Conservation (phyloP, 805 yeast genomes). For the Candida chilensis region DNA sequence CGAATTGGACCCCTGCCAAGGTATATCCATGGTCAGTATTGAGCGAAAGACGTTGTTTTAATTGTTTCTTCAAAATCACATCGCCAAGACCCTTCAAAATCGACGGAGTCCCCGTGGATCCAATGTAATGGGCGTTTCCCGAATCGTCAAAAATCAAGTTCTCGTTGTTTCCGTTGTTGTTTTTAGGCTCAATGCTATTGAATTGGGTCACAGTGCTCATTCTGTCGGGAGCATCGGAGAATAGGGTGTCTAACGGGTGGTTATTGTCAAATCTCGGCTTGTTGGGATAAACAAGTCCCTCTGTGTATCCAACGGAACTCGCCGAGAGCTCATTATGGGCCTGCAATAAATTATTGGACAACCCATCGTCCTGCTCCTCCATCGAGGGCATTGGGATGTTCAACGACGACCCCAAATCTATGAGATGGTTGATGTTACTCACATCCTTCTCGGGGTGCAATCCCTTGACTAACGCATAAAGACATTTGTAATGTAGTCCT, state of each 20-base stretch:
- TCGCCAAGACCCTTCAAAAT: slow-evolving; percentile 32
- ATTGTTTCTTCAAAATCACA: slow-evolving; percentile 21
- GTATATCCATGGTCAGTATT: not conserved
- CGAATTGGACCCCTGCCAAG: too few relatives aligned
- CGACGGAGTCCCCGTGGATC: slow-evolving; percentile 35
- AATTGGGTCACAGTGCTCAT: too few relatives aligned
- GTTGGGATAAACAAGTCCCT: not conserved
- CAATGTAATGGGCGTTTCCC: slow-evolving; percentile 39
- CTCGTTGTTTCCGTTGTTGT: slow-evolving; percentile 7
- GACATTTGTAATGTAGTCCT: slow-evolving; percentile 31
- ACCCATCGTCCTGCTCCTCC: slow-evolving; percentile 1
- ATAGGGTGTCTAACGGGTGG: not conserved
- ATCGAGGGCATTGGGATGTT: slow-evolving; percentile 23
- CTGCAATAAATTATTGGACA: too few relatives aligned
- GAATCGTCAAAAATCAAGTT: slow-evolving; percentile 30
- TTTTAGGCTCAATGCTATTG: too few relatives aligned
- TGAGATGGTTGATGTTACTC: slow-evolving; percentile 29
- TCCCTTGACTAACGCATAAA: slow-evolving; percentile 24
- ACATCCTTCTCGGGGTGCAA: slow-evolving; percentile 35
- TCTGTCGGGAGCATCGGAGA: too few relatives aligned
- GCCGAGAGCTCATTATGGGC: too few relatives aligned
- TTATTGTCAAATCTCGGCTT: not conserved
- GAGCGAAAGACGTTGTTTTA: not conserved
- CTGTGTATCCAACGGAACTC: not conserved
- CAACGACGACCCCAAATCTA: slow-evolving; percentile 21